Conservation (phyloP, 2,329 filamentous ascomycete species). For the Aureobasidium melanogenum region DNA sequence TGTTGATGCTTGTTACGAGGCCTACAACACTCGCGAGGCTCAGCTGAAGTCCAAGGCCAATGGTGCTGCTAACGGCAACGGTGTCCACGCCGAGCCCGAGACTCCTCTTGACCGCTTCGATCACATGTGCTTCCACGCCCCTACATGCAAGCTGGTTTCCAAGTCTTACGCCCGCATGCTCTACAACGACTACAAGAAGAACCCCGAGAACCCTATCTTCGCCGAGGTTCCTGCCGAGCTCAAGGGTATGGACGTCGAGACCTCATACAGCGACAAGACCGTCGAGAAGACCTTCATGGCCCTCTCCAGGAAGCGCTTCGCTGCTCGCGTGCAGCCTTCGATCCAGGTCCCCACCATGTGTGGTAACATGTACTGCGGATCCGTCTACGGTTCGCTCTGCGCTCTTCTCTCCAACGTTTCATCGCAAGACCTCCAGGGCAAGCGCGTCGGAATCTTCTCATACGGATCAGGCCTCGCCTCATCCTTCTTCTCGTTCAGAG, state of each 20-base stretch:
- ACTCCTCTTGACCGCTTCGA: conserved; percentile 44
- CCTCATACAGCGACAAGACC: conserved; percentile 42
- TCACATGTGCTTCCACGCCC: conserved; percentile 47
- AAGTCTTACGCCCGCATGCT: conserved; percentile 45
- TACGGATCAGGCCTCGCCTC: conserved; percentile 45
- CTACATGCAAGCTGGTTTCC: conserved; percentile 46
- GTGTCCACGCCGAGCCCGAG: conserved; percentile 32
- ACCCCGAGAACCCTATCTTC: conserved; percentile 41
- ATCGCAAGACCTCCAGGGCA: conserved; percentile 38
- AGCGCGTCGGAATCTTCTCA: conserved; percentile 44
- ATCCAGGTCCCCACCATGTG: conserved; percentile 44
- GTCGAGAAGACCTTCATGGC: conserved; percentile 46
- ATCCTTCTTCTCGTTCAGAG: conserved; percentile 42
- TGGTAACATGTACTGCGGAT: conserved; percentile 49
- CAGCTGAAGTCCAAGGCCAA: conserved; percentile 35
- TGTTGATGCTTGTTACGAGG: conserved; percentile 45
- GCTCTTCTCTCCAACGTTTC: conserved; percentile 39
- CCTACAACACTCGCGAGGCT: conserved; percentile 42
- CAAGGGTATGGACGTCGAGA: conserved; percentile 36
- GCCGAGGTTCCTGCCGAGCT: conserved; percentile 42
- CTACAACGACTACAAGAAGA: conserved; percentile 43
- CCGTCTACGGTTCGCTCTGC: conserved; percentile 42
- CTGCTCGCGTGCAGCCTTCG: conserved; percentile 39
- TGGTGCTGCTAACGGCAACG: conserved; percentile 33
- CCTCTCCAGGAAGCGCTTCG: conserved; percentile 44